Evolutionary conservation across 805 yeast genomes (phyloP).

Genomic region (Wickerhamiella kurtzmanii): DNA sequence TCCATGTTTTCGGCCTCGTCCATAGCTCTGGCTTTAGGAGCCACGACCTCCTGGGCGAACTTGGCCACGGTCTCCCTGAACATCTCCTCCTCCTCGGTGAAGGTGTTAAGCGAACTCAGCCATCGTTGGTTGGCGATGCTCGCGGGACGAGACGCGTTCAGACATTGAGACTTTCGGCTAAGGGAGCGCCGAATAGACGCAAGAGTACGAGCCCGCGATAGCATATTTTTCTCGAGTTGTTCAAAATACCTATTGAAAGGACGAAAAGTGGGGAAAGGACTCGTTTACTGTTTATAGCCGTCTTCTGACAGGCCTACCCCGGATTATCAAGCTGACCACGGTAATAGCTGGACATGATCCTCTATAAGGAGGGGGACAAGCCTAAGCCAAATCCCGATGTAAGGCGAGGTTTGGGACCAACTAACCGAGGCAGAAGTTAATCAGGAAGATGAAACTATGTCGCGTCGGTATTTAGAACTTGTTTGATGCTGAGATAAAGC

Average conservation of each 20-base stretch:
- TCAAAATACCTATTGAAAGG: background rate
- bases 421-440: background rate
- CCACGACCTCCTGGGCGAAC: constrained; percentile 30
- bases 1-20: constrained; percentile 21
- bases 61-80: constrained; percentile 29
- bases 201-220: background rate
- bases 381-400: background rate
- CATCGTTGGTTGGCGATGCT: constrained; percentile 1
- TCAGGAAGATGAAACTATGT: background rate
- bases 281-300: too few species aligned
- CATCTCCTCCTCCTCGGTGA: constrained; percentile 32
- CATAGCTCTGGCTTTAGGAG: constrained; percentile 29
- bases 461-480: too few species aligned
- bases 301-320: too few species aligned
- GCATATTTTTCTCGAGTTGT: background rate
- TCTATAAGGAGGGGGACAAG: background rate
- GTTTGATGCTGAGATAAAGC: background rate
- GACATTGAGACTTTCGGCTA: too few species aligned
- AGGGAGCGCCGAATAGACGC: background rate
- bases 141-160: background rate
- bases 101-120: constrained; percentile 21
- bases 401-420: background rate
- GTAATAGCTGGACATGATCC: background rate
- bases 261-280: background rate
- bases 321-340: background rate